Base-by-base conservation (phyloP, 1,139 yeast genomes). In the Geotrichum klebahnii region DNA sequence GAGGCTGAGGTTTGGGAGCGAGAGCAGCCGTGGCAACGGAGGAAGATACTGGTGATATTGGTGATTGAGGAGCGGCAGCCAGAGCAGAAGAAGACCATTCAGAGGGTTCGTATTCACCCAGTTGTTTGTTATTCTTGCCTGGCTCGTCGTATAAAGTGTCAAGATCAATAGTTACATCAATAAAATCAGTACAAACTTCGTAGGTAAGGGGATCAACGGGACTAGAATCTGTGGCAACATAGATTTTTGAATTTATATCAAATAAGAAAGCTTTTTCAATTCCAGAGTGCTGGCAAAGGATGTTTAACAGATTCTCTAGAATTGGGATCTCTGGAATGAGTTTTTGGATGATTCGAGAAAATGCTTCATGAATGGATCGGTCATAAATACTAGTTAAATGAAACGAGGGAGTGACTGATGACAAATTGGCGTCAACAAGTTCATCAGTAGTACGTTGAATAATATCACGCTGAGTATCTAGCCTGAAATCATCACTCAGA, bases 371-470 rank as follows among this genome's bases (percentile, higher is more conserved):
- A 50, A 92, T 88, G 17, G 96, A 86, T 66, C 90, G 97, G 67
- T 92, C 97, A 66, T 90, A 92, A 39, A 92, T 92, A 1, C 95
- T 84, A 0, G 98, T 92, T 60, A 89, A 73, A 65, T 92, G 92
- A 67, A 90, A 92, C 2, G 94, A 82, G 4, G 92, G 86, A 63
- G 88, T 94, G 16, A 89, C 95, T 17, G 95, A 95, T 62, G 88
- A 95, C 39, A 90, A 73, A 0, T 96, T 97, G 59, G 86, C 77
- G 63, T 90, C 98, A 52, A 84, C 74, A 46, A 92, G 73, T 64
- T 90, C 97, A 66, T 92, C 98, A 9, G 95, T 95, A 0, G 94
- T 88, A 57, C 97, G 75, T 67, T 90, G 97, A 88, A 89, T 89
- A 47, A 92, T 92, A 65, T 92, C 98, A 61, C 97, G 76, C 65